phyloP scores from a whole-genome alignment of 805 yeast genomes.

The Scheffersomyces coipomensis region DNA sequence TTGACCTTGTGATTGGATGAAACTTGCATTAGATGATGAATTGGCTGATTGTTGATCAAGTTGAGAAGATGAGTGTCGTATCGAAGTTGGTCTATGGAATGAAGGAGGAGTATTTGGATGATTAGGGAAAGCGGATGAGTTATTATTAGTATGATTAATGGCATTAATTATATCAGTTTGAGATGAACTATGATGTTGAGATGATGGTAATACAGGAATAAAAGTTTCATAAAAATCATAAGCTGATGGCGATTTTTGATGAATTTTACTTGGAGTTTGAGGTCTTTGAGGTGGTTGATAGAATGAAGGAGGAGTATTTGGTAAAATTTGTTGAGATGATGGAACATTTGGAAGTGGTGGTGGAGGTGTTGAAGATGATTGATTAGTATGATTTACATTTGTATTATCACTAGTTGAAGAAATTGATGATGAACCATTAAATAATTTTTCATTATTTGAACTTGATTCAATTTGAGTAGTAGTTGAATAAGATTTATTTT shows the following conservation, averaged over 20 bases:
- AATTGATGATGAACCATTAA: not conserved
- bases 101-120: not conserved
- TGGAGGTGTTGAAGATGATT: not conserved
- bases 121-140: too few species aligned
- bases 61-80: not conserved
- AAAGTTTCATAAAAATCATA: slow-evolving; percentile 43
- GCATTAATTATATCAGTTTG: slow-evolving; percentile 5
- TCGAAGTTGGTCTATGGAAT: slow-evolving; percentile 3
- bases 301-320: not conserved
- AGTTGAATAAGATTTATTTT: not conserved
- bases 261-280: slow-evolving; percentile 5
- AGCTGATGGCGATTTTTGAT: slow-evolving; percentile 21
- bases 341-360: not conserved
- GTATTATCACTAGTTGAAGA: slow-evolving; percentile 1
- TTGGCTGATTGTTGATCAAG: not conserved
- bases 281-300: not conserved
- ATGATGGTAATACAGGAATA: slow-evolving; percentile 34
- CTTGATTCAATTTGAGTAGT: not conserved
- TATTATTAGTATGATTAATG: not conserved
- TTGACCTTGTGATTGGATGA: not conserved
- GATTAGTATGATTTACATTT: not conserved
- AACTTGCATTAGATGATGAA: not conserved
- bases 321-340: too few species aligned
- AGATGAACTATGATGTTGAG: slow-evolving; percentile 2
- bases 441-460: not conserved